A percentile compares a stretch with the other conserved stretches of the same genome.
phyloP scores from a whole-genome alignment of 2,329 filamentous ascomycete species.

The Pseudogymnoascus sp. region DNA sequence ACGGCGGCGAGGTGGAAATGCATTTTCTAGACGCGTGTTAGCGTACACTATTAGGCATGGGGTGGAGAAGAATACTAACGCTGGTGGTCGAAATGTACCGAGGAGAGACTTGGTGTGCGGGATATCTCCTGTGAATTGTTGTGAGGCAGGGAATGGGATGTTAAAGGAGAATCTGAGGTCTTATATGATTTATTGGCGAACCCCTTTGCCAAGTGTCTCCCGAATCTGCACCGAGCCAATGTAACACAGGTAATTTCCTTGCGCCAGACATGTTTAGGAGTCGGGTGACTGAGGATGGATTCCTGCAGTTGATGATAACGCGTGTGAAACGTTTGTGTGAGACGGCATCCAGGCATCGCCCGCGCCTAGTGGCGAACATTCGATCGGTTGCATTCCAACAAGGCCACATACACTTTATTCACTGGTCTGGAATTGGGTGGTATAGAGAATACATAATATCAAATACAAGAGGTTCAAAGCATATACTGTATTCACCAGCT shows the following conservation, averaged over 20 bases:
- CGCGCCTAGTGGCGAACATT: neutral
- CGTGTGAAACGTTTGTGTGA: neutral
- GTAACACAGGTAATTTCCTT: neutral
- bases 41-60: neutral
- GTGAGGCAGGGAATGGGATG: neutral
- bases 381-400: neutral
- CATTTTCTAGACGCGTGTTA: conserved; percentile 7
- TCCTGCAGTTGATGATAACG: conserved; percentile 4
- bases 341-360: neutral
- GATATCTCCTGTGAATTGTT: neutral
- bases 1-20: neutral
- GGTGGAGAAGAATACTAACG: neutral
- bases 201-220: neutral
- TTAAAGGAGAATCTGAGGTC: neutral
- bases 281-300: conserved; percentile 6
- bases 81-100: neutral
- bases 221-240: neutral
- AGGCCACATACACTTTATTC: neutral
- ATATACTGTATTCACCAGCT: neutral
- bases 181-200: neutral
- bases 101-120: neutral
- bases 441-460: neutral
- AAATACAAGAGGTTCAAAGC: too few species aligned
- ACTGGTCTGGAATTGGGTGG: neutral
- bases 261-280: conserved; percentile 1